These are phyloP conservation scores for Akanthomyces lecanii DNA, from an alignment of 2,329 filamentous ascomycete genomes.

Conservation along the genomic window DNA sequence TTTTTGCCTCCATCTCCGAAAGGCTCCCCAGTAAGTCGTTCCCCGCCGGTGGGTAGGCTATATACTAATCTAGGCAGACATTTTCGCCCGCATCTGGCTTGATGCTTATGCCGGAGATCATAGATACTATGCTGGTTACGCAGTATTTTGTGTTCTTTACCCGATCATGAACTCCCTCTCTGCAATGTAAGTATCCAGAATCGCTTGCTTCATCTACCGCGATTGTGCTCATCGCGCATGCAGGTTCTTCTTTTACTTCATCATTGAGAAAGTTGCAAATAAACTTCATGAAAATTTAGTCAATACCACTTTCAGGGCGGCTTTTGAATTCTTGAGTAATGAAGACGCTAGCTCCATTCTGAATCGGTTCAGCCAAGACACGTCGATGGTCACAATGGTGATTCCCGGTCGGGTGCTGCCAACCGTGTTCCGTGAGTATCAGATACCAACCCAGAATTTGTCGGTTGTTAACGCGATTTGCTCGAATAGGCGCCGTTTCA, in stretches of 20 bases:
- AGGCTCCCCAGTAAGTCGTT: slow-evolving; percentile 1
- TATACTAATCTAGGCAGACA: not conserved
- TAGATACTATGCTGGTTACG: not conserved
- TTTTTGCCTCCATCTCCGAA: not conserved
- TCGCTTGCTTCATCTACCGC: too few species aligned
- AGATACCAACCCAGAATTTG: too few species aligned
- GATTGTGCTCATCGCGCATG: too few species aligned
- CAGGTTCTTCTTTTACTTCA: slow-evolving; percentile 3
- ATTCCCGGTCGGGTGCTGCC: not conserved
- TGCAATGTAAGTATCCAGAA: not conserved
- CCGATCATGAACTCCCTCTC: not conserved
- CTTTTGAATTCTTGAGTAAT: not conserved
- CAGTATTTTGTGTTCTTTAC: not conserved
- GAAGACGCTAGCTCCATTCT: slow-evolving; percentile 1
- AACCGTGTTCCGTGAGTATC: slow-evolving; percentile 5
- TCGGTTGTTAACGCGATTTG: not conserved
- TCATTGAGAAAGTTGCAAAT: not conserved
- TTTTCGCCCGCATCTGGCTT: slow-evolving; percentile 10
- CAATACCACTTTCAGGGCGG: not conserved
- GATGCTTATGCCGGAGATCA: not conserved
- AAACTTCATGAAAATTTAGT: not conserved
- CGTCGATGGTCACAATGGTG: not conserved
- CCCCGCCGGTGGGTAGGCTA: too few species aligned
- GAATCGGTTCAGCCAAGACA: slow-evolving; percentile 9
- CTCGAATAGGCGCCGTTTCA: slow-evolving; percentile 22